A percentile compares a stretch with the other conserved stretches of the same genome.
Evolutionary conservation across 768 basidiomycete species (phyloP).

Genomic region (Suillus plorans): DNA sequence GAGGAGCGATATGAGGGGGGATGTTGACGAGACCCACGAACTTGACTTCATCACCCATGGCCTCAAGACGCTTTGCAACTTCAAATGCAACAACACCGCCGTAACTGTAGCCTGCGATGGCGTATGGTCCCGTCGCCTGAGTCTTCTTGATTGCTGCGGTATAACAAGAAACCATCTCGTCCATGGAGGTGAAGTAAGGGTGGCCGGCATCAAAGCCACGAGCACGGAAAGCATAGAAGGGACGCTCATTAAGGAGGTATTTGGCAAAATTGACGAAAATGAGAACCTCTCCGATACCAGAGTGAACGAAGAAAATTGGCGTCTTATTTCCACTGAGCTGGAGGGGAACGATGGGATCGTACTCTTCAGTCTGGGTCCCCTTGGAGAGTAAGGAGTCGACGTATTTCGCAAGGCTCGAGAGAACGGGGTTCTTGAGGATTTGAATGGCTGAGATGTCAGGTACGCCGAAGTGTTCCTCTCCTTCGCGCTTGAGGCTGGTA

Average conservation of each 20-base stretch:
- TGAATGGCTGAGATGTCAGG: constrained; percentile 37
- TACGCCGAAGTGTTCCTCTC: constrained; percentile 26
- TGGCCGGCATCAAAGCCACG: constrained; percentile 37
- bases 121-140: constrained; percentile 34
- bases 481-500: constrained; percentile 25
- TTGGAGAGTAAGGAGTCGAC: constrained; percentile 27
- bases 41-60: constrained; percentile 27
- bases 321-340: constrained; percentile 38
- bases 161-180: constrained; percentile 35
- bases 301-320: constrained; percentile 44
- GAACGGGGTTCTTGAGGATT: constrained; percentile 33
- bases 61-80: constrained; percentile 32
- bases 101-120: constrained; percentile 38
- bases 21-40: constrained; percentile 37
- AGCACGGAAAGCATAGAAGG: constrained; percentile 40
- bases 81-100: constrained; percentile 39
- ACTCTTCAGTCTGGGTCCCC: constrained; percentile 21
- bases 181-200: constrained; percentile 27
- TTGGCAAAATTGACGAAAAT: constrained; percentile 44
- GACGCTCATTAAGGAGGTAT: constrained; percentile 38
- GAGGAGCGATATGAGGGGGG: constrained; percentile 37
- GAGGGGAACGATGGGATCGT: constrained; percentile 42
- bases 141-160: constrained; percentile 27
- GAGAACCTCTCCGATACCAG: constrained; percentile 41
- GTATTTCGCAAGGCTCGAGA: constrained; percentile 31